These are phyloP conservation scores for Leptomonas seymouri DNA, from an alignment of 208 protist genomes.

Conservation along the genomic window DNA sequence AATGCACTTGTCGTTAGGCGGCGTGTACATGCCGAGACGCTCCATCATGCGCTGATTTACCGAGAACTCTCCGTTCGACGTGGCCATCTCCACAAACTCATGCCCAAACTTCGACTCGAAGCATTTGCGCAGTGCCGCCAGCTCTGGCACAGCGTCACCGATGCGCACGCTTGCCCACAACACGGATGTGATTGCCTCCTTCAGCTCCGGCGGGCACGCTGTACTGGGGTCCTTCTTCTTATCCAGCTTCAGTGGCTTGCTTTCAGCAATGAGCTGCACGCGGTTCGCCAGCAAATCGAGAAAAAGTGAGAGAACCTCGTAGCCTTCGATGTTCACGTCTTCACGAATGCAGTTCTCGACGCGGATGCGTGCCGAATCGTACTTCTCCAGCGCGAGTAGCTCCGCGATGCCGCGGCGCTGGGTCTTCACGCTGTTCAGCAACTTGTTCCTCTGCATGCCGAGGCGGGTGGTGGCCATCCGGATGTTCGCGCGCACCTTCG, in stretches of 20 bases:
- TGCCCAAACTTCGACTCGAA: slow-evolving; percentile 89
- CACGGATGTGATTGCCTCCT: slow-evolving; percentile 88
- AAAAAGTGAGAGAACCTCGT: slow-evolving; percentile 86
- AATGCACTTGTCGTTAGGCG: slow-evolving; percentile 81
- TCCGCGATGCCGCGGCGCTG: slow-evolving; percentile 83
- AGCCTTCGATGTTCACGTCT: slow-evolving; percentile 87
- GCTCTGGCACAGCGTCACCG: slow-evolving; percentile 73
- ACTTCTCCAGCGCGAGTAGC: slow-evolving; percentile 87
- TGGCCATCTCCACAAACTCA: slow-evolving; percentile 80
- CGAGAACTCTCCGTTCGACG: slow-evolving; percentile 82
- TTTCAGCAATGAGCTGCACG: slow-evolving; percentile 80
- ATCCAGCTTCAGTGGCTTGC: slow-evolving; percentile 47
- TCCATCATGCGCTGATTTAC: slow-evolving; percentile 91
- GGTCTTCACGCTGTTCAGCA: slow-evolving; percentile 88
- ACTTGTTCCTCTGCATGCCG: slow-evolving; percentile 89
- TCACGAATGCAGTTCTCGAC: slow-evolving; percentile 90
- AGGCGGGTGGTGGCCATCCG: slow-evolving; percentile 88
- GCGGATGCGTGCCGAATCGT: slow-evolving; percentile 89
- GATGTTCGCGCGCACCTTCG: slow-evolving; percentile 77
- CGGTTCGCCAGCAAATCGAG: slow-evolving; percentile 84
- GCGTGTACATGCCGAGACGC: slow-evolving; percentile 73
- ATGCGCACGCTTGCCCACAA: slow-evolving; percentile 81
- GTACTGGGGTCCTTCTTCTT: slow-evolving; percentile 46
- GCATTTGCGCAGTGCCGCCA: slow-evolving; percentile 66
- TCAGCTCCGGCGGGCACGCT: slow-evolving; percentile 86